Evolutionary conservation across 768 basidiomycete genomes (phyloP).

Genomic region (Suillus sp.): DNA sequence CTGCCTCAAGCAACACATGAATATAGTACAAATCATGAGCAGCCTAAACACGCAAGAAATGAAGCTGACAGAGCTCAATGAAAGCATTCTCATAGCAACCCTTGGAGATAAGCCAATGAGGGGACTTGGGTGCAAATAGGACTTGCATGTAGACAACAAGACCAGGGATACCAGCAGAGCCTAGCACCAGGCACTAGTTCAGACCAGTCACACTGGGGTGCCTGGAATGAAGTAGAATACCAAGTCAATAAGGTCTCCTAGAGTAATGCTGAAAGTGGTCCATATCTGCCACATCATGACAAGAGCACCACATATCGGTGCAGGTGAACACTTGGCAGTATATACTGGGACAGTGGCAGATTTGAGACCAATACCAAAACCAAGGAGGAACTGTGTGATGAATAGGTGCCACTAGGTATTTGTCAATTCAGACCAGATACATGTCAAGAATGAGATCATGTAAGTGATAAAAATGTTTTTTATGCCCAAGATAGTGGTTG

Average conservation of each 20-base stretch:
- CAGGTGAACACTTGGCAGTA: slow-evolving; percentile 78
- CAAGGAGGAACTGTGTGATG: slow-evolving; percentile 57
- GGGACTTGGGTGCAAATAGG: slow-evolving; percentile 63
- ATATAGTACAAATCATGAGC: slow-evolving; percentile 83
- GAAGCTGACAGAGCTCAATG: slow-evolving; percentile 62
- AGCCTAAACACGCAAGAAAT: slow-evolving; percentile 71
- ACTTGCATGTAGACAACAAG: slow-evolving; percentile 46
- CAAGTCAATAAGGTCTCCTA: slow-evolving; percentile 71
- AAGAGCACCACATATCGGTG: slow-evolving; percentile 81
- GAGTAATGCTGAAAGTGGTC: slow-evolving; percentile 84
- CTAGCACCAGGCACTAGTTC: slow-evolving; percentile 83
- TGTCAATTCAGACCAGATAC: slow-evolving; percentile 57
- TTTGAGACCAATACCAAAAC: slow-evolving; percentile 52
- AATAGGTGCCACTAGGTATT: slow-evolving; percentile 62
- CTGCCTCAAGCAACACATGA: slow-evolving; percentile 67
- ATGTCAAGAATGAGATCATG: slow-evolving; percentile 54
- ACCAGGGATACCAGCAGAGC: slow-evolving; percentile 65
- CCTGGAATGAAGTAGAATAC: slow-evolving; percentile 56
- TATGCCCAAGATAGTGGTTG: slow-evolving; percentile 63
- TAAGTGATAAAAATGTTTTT: slow-evolving; percentile 63
- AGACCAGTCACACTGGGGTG: slow-evolving; percentile 55
- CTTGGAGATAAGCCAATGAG: slow-evolving; percentile 85
- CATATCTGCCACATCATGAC: slow-evolving; percentile 95
- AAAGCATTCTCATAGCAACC: slow-evolving; percentile 71
- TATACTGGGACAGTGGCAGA: slow-evolving; percentile 64